phyloP scores from a whole-genome alignment of 352 stramenopile genomes.

The Peronosclerospora sorghi region DNA sequence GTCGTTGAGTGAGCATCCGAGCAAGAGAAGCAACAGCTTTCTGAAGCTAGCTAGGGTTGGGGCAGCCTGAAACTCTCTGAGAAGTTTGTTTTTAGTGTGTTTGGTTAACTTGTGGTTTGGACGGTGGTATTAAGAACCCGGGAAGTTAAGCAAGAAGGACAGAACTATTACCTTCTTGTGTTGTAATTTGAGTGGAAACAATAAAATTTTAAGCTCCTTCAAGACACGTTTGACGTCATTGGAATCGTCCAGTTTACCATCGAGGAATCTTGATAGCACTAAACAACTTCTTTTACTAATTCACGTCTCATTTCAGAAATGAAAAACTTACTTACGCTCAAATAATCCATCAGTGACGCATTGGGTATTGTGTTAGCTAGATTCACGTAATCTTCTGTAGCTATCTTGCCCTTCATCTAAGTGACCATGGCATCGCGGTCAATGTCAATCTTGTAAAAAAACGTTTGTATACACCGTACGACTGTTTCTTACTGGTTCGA shows the following conservation, averaged over 20 bases:
- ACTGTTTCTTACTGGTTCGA: conserved; percentile 11
- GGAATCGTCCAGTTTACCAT: background rate
- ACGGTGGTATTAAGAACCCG: too few species aligned
- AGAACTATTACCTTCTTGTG: too few species aligned
- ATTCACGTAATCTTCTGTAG: conserved; percentile 5
- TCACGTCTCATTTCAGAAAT: background rate
- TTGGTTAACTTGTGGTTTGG: too few species aligned
- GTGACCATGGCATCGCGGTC: too few species aligned
- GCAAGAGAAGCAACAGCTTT: too few species aligned
- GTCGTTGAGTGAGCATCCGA: too few species aligned
- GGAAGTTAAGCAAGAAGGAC: too few species aligned
- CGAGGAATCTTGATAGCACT: conserved; percentile 15
- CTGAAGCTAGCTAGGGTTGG: too few species aligned
- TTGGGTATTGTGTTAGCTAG: conserved; percentile 5
- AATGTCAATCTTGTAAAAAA: background rate
- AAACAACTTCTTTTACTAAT: background rate
- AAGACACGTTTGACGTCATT: conserved; percentile 2
- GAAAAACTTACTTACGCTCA: conserved; percentile 3
- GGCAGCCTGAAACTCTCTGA: too few species aligned
- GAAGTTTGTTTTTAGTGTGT: too few species aligned
- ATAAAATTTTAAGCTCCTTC: too few species aligned
- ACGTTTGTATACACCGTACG: background rate
- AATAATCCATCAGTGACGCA: conserved; percentile 1
- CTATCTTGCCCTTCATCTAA: conserved; percentile 11
- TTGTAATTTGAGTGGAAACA: too few species aligned